Evolutionary conservation across 2,329 filamentous ascomycete species (phyloP).

Genomic region (Pezicula radicicola): DNA sequence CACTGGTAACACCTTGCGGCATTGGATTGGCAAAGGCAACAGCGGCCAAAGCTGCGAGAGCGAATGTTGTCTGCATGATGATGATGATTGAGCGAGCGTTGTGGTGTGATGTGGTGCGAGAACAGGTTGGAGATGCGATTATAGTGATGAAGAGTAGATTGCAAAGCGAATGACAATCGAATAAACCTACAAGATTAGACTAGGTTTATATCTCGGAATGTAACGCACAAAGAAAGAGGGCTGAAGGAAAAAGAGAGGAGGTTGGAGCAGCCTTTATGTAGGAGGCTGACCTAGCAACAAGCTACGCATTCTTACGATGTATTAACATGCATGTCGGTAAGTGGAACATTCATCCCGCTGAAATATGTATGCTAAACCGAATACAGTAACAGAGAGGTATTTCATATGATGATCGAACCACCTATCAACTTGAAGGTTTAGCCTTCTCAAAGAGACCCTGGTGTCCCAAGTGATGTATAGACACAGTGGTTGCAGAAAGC

Average conservation of each 20-base stretch:
- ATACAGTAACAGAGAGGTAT: not conserved
- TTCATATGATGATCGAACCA: not conserved
- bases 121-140: too few relatives aligned
- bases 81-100: constrained; percentile 14
- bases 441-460: not conserved
- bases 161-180: not conserved
- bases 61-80: constrained; percentile 23
- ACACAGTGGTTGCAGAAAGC: not conserved
- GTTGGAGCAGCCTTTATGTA: not conserved
- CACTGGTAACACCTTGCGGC: constrained; percentile 37
- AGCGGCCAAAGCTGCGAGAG: constrained; percentile 39
- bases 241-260: not conserved
- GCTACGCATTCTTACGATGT: too few relatives aligned
- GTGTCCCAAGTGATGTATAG: not conserved
- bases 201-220: constrained; percentile 1
- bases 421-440: constrained; percentile 1
- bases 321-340: not conserved
- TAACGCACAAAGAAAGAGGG: not conserved
- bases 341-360: not conserved
- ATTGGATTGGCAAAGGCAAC: constrained; percentile 36
- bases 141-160: too few relatives aligned
- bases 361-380: not conserved
- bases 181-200: not conserved
- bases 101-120: not conserved
- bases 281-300: not conserved